Percentiles rank a stretch among this genome's conserved stretches.
These are phyloP conservation scores for Wickerhamomyces queroliae DNA, from an alignment of 805 yeast genomes.

Conservation along the genomic window DNA sequence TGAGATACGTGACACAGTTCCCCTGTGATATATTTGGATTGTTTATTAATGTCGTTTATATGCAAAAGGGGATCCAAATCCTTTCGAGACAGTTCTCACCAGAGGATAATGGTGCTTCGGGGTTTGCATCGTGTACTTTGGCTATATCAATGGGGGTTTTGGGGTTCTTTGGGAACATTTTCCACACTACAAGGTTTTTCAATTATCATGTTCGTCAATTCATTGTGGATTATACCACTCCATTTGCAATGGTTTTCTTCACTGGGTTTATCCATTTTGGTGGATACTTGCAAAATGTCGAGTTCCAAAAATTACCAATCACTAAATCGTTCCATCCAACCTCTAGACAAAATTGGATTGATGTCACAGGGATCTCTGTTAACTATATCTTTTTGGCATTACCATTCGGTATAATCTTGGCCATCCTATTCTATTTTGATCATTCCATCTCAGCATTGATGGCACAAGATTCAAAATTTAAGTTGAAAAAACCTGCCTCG, in stretches of 20 bases:
- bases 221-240: conserved; percentile 82
- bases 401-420: conserved; percentile 85
- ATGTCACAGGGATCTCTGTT: conserved; percentile 38
- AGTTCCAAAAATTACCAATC: conserved; percentile 61
- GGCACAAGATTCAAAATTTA: conserved; percentile 81
- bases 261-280: conserved; percentile 94
- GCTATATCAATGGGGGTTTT: conserved; percentile 71
- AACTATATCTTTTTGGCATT: conserved; percentile 81
- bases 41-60: conserved; percentile 81
- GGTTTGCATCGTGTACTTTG: conserved; percentile 70
- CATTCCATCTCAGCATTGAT: conserved; percentile 92
- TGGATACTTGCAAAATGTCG: conserved; percentile 54
- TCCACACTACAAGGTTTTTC: conserved; percentile 51
- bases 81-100: conserved; percentile 60
- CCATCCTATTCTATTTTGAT: conserved; percentile 86
- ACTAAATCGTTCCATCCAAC: conserved; percentile 77
- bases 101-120: conserved; percentile 34
- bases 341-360: conserved; percentile 32
- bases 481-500: conserved; percentile 77
- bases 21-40: conserved; percentile 93
- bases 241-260: conserved; percentile 79
- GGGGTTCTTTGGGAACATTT: conserved; percentile 61
- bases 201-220: conserved; percentile 57
- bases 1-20: conserved; percentile 69
- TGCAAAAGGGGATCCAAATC: conserved; percentile 88